Evolutionary conservation across 306 rosid species (phyloP), one percentile per base, ranked within the genome.

Genomic region (Oemleria cerasiformis): DNA sequence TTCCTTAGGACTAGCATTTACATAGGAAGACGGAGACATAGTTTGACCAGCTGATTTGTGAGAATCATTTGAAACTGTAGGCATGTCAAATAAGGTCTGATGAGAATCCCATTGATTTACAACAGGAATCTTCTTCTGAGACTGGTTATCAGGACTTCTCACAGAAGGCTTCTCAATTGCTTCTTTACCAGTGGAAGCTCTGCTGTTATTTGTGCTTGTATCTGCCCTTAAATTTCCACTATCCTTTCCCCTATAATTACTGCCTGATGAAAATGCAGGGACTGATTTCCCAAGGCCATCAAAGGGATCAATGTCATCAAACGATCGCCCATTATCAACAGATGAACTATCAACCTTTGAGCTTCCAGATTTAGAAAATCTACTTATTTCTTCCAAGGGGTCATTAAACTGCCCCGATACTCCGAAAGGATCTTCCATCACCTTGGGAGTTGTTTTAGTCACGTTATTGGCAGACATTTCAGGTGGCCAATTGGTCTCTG

Each of bases 271-370:
- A 84, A 89, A 86, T 65, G 96, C 78, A 7, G 97, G 87, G 66
- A 87, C 82, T 64, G 99, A 84, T 80, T 84, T 86, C 43, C 96
- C 88, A 78, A 95, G 99, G 70, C 89, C 88, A 2, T 80, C 91
- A 84, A 95, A 95, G 60, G 99, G 99, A 79, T 95, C 92, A 19
- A 84, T 62, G 80, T 88, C 87, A 76, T 89, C 96, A 75, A 81
- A 78, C 63, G 75, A 78, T 80, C 48, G 75, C 42, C 88, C 85
- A 81, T 88, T 87, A 73, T 91, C 82, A 67, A 77, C 82, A 58
- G 88, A 81, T 15, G 84, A 61, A 58, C 78, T 83, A 77, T 84
- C 85, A 64, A 67, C 57, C 79, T 82, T 87, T 41, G 73, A 63
- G 71, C 91, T 86, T 74, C 81, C 83, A 50, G 94, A 86, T 78